Evolutionary conservation across 2,329 filamentous ascomycete species (phyloP), one percentile per base, ranked within the genome.

Genomic region (Fusarium goolgardi): DNA sequence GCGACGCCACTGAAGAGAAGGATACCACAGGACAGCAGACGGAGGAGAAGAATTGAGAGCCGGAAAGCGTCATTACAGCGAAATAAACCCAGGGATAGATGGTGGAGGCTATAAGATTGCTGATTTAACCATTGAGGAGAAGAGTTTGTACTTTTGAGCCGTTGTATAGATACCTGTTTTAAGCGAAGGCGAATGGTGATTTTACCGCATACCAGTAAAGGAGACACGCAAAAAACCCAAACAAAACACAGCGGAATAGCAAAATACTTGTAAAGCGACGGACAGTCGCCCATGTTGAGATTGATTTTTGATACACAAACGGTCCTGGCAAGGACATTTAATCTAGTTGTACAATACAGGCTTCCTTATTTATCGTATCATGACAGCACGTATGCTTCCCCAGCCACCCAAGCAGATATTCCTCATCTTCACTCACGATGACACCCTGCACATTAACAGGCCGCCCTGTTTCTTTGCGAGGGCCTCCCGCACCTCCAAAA

Each of bases 401-500:
- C 51, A 37, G 46, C 45, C 60, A 27, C 35, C 39, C 25, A 43
- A 35, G 46, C 51, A 50, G n/a, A 23, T 21, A 31, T 20, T 32
- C 37, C 23, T 34, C 49, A 9, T 45, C 31, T 49, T 25, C 18
- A 51, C 55, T 80, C 74, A 84, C 72, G 81, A 83, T 20, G 81
- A 83, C 20, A 91, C 89, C 58, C 93, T 84, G 81, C 91, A 96
- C 58, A 97, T 80, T 62, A 93, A 83, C 79, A 93, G 78, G 0
- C 94, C 94, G n/a, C 94, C 94, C 21, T 93, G 82, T 80, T 89
- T 91, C 82, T 88, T 89, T 77, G 91, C 90, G 58, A 96, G 84
- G 62, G 93, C 95, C 80, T 97, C 93, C 71, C 94, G 85, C 27
- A 88, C 85, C 82, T 97, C 94, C 75, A 97, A 76, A 12, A 97